Percentiles rank a stretch among this genome's conserved stretches.
These are phyloP conservation scores for Zygoascus sp. DNA, from an alignment of 1,139 yeast genomes.

Conservation along the genomic window DNA sequence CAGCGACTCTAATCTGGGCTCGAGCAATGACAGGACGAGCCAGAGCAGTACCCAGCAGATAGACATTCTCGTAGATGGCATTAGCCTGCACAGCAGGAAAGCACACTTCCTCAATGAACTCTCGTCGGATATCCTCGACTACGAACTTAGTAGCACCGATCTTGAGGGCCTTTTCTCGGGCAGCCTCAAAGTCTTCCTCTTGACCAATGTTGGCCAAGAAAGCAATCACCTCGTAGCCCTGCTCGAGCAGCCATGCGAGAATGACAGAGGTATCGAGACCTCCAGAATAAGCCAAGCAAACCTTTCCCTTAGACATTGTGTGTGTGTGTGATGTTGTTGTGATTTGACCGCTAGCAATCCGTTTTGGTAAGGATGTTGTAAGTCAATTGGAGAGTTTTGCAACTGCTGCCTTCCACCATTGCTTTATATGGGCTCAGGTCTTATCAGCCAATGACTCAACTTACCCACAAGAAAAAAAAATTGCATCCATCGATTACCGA, in stretches of 20 bases:
- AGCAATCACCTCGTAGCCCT: conserved; percentile 97
- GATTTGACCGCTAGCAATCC: background rate
- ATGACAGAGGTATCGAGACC: conserved; percentile 98
- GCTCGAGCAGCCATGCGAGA: conserved; percentile 94
- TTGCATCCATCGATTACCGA: background rate
- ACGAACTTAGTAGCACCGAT: conserved; percentile 97
- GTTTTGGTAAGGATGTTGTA: background rate
- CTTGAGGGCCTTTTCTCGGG: conserved; percentile 91
- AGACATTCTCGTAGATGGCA: conserved; percentile 96
- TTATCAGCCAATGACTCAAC: conserved; percentile 2
- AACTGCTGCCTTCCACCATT: background rate
- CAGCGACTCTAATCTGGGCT: conserved; percentile 96
- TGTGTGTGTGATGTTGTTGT: background rate
- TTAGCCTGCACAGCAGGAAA: conserved; percentile 96
- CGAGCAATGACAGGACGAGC: conserved; percentile 98
- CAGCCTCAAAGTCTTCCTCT: conserved; percentile 98
- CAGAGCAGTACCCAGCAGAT: conserved; percentile 90
- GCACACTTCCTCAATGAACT: conserved; percentile 87
- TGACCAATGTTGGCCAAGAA: conserved; percentile 98
- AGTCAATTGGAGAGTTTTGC: background rate
- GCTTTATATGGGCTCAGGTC: background rate
- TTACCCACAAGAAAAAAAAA: background rate
- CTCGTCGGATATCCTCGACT: conserved; percentile 88
- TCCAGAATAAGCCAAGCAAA: conserved; percentile 98
- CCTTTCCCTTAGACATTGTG: conserved; percentile 90